Conservation (phyloP, 805 yeast species). For the Lipomyces sp. region DNA sequence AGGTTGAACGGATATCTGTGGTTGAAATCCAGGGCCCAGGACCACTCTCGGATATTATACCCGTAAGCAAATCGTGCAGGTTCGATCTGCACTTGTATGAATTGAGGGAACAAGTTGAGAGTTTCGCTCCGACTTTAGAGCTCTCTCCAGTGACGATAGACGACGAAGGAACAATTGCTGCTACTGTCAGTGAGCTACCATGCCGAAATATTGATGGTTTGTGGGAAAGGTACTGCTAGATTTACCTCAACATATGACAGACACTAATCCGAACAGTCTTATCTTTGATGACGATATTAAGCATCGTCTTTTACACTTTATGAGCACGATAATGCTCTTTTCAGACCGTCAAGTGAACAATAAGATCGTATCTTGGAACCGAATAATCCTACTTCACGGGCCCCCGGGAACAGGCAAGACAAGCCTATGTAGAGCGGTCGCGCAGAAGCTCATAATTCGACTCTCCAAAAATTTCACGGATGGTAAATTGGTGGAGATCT, state of each 20-base stretch:
- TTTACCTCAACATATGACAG: neutral
- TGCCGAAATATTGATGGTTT: constrained; percentile 43
- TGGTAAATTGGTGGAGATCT: constrained; percentile 50
- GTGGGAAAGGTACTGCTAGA: constrained; percentile 44
- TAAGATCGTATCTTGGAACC: constrained; percentile 31
- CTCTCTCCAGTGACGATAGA: constrained; percentile 14
- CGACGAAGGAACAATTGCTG: constrained; percentile 28
- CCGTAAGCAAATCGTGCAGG: constrained; percentile 12
- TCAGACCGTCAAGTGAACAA: constrained; percentile 32
- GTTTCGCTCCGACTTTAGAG: neutral
- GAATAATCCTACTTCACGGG: constrained; percentile 48
- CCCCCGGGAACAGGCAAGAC: constrained; percentile 58
- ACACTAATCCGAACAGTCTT: constrained; percentile 31
- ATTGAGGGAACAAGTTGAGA: constrained; percentile 11
- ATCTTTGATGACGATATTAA: constrained; percentile 46
- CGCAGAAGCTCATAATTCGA: constrained; percentile 50
- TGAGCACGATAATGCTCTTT: constrained; percentile 45
- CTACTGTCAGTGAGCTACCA: constrained; percentile 41
- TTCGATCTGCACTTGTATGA: constrained; percentile 30
- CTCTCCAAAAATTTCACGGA: constrained; percentile 23
- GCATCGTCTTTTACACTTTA: constrained; percentile 44
- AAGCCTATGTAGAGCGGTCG: constrained; percentile 49
- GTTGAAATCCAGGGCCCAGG: constrained; percentile 29
- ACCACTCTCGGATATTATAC: constrained; percentile 18
- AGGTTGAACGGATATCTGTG: constrained; percentile 28